Evolutionary conservation across 73 alveolate genomes (phyloP), one percentile per base, ranked within the genome.

Genomic region (Paramecium caudatum): DNA sequence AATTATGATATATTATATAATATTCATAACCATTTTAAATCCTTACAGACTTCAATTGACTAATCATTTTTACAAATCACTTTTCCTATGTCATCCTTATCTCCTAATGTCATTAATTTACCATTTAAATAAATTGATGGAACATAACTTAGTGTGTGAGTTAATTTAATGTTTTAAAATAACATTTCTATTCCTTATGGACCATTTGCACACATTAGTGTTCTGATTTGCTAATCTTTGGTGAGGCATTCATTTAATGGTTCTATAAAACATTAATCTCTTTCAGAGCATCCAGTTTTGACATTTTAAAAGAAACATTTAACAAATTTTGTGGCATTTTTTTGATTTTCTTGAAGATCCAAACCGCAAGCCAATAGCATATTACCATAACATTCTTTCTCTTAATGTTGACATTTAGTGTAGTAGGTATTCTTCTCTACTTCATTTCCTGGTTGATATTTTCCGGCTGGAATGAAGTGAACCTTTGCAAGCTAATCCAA

Each of bases 311-410:
- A 55, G 45, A 55, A 55, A 55, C 80, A 55, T 55, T 21, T 21
- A 37, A 55, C 80, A 55, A 23, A 55, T 55, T 55, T 55, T 10
- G 80, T 23, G 12, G 46, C 30, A 10, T 21, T 27, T 27, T 27
- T 43, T 23, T 55, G 30, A 55, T 55, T 43, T 23, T 55, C 2
- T 55, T 55, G 21, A 3, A 55, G 2, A 27, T 55, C 12, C 12
- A 55, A 21, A 55, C 80, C 80, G 30, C 80, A 55, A 10, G 80
- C 80, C n/a, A 55, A 55, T 27, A 55, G 23, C 80, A 55, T 55
- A 23, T 55, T 55, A 27, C 80, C 80, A 23, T 55, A 55, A 55
- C 80, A 55, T 10, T 55, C 80, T 2, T 4, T 9, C 7, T 55
- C 80, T 1, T 10, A 1, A 55, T 19, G 45, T 12, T 16, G 12